Evolutionary conservation across 441 rosid species (phyloP).

Genomic region (Heliophila coronopifolia): DNA sequence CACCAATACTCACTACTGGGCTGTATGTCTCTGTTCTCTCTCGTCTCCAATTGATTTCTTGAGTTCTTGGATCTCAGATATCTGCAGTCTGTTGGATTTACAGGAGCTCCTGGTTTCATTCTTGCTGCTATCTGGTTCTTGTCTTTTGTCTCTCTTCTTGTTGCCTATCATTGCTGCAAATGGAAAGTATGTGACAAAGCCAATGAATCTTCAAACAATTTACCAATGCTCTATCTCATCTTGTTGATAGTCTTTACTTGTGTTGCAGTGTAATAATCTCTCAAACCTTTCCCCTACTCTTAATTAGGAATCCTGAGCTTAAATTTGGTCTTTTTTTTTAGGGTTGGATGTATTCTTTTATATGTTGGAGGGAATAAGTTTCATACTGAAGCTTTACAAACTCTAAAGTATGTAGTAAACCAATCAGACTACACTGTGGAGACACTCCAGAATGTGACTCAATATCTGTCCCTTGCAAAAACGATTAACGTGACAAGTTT

Average conservation of each 20-base stretch:
- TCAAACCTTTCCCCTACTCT: no score
- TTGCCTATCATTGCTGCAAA: slow-evolving; percentile 48
- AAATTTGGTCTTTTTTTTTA: slow-evolving; percentile 26
- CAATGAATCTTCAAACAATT: slow-evolving; percentile 35
- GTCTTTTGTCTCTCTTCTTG: slow-evolving; percentile 70
- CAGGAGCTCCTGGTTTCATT: slow-evolving; percentile 76
- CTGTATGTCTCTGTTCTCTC: slow-evolving; percentile 41
- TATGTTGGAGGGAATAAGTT: slow-evolving; percentile 80
- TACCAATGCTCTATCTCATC: slow-evolving; percentile 53
- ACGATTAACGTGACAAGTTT: slow-evolving; percentile 69
- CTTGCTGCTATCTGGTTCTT: slow-evolving; percentile 73
- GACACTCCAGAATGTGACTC: slow-evolving; percentile 73
- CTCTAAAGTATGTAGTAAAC: slow-evolving; percentile 78
- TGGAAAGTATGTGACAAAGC: slow-evolving; percentile 57
- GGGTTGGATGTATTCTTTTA: slow-evolving; percentile 83
- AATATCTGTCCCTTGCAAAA: slow-evolving; percentile 83
- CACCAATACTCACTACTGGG: slow-evolving; percentile 82
- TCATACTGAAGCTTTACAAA: slow-evolving; percentile 60
- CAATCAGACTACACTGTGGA: slow-evolving; percentile 84
- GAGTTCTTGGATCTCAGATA: background rate
- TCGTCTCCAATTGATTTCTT: background rate
- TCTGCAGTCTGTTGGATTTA: slow-evolving; percentile 86
- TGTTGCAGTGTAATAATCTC: slow-evolving; percentile 76
- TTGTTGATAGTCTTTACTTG: slow-evolving; percentile 72
- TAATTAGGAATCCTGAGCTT: no score